These are phyloP conservation scores for Fusarium coicis DNA, from an alignment of 2,329 filamentous ascomycete genomes.

Conservation along the genomic window DNA sequence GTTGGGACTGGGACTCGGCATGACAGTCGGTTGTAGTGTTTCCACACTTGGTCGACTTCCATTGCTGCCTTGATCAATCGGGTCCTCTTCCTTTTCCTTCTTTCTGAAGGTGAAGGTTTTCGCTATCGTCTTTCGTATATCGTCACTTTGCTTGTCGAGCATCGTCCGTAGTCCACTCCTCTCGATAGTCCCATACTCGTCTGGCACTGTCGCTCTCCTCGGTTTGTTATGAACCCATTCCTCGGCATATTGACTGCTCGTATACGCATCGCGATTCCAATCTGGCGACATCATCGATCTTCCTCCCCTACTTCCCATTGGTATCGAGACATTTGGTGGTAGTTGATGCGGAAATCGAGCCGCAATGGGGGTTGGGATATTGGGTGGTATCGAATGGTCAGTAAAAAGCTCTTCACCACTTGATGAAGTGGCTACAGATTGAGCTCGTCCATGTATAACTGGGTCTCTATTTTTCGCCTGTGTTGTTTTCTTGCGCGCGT, in stretches of 20 bases:
- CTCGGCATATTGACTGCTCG: constrained; percentile 48
- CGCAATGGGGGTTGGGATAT: constrained; percentile 54
- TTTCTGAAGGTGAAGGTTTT: constrained; percentile 64
- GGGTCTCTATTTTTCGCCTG: constrained; percentile 55
- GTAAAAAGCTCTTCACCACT: constrained; percentile 54
- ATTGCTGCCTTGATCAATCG: constrained; percentile 21
- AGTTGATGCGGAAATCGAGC: constrained; percentile 53
- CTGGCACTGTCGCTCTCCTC: constrained; percentile 55
- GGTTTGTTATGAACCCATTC: constrained; percentile 58
- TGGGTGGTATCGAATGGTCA: constrained; percentile 51
- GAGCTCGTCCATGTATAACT: constrained; percentile 43
- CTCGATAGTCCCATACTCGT: constrained; percentile 65
- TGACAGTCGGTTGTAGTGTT: constrained; percentile 32
- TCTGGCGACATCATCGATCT: constrained; percentile 31
- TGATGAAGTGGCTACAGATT: constrained; percentile 51
- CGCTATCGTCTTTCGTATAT: constrained; percentile 62
- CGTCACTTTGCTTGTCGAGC: constrained; percentile 67
- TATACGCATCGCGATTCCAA: constrained; percentile 31
- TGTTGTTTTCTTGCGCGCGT: constrained; percentile 68
- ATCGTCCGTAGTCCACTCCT: constrained; percentile 63
- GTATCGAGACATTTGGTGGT: constrained; percentile 1
- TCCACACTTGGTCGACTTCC: constrained; percentile 37
- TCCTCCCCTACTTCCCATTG: not conserved
- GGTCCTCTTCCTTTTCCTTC: constrained; percentile 56
- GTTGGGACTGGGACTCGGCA: constrained; percentile 11